Conservation (phyloP, 208 protist genomes). For the Trypanosoma melophagium region DNA sequence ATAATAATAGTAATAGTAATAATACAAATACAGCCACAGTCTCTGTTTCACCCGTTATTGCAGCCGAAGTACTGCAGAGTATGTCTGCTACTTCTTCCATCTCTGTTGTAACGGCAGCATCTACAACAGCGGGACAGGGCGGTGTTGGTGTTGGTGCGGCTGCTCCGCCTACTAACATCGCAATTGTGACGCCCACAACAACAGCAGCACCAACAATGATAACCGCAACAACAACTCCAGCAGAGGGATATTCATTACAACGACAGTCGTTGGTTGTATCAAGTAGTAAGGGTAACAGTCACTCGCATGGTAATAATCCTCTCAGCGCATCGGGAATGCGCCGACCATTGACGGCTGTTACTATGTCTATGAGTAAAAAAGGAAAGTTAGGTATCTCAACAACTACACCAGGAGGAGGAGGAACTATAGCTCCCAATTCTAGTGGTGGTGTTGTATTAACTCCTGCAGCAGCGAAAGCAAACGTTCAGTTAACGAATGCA, state of each 20-base stretch:
- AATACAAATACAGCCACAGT: not conserved
- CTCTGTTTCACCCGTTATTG: constrained; percentile 29
- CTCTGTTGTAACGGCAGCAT: constrained; percentile 18
- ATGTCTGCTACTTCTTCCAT: constrained; percentile 27
- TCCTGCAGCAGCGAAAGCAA: not conserved
- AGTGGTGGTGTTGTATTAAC: not conserved
- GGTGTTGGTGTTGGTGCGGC: not conserved
- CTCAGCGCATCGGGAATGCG: not conserved
- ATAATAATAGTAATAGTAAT: not conserved
- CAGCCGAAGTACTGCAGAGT: constrained; percentile 28
- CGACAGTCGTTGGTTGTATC: not conserved
- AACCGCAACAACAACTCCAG: not conserved
- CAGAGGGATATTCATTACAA: not conserved
- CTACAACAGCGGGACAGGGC: not conserved
- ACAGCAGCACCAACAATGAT: constrained; percentile 1
- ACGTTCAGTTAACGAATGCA: no score
- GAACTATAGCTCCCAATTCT: not conserved
- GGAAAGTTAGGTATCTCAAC: no score
- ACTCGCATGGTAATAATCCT: not conserved
- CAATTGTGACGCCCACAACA: not conserved
- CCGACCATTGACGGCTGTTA: constrained; percentile 52
- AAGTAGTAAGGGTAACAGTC: not conserved
- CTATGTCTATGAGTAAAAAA: not conserved
- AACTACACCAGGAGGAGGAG: not conserved
- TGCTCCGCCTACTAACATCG: not conserved